Percentiles rank a stretch among this genome's conserved stretches.
phyloP scores from a whole-genome alignment of 345 rosid species.

The Turritis glabra region DNA sequence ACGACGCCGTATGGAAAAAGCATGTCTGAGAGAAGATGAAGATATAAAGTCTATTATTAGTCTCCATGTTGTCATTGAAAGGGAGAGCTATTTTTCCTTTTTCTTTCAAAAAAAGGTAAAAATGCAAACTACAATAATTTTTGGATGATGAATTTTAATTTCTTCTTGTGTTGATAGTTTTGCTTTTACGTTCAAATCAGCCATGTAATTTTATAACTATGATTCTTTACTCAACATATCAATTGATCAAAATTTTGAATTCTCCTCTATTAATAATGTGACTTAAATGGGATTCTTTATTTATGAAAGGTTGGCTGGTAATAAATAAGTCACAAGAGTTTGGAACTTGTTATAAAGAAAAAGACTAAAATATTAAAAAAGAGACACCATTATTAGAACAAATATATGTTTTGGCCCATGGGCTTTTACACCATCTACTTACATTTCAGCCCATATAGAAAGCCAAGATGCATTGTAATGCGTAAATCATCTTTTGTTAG shows the following conservation, averaged over 20 bases:
- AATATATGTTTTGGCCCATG: constrained; percentile 6
- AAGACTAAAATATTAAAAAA: not conserved
- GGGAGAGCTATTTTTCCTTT: not conserved
- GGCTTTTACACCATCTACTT: not conserved
- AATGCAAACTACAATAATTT: not conserved
- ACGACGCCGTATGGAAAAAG: constrained; percentile 7
- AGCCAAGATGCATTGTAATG: not conserved
- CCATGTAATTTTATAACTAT: not conserved
- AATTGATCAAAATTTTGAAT: not conserved
- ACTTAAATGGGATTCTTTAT: not conserved
- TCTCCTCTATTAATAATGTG: not conserved
- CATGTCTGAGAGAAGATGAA: not conserved
- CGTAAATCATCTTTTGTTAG: too few relatives aligned
- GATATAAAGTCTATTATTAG: not conserved
- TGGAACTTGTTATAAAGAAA: not conserved
- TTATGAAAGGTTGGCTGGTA: not conserved
- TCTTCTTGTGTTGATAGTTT: not conserved
- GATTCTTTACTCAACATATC: not conserved
- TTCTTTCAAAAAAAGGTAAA: not conserved
- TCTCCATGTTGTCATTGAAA: constrained; percentile 16
- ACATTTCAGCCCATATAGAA: not conserved
- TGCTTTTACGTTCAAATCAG: not conserved
- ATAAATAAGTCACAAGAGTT: constrained; percentile 1
- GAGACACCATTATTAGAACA: not conserved
- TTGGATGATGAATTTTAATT: not conserved